Evolutionary conservation across 371 early-diverging fungal species (phyloP).

Genomic region (Rhizopus arrhizus): DNA sequence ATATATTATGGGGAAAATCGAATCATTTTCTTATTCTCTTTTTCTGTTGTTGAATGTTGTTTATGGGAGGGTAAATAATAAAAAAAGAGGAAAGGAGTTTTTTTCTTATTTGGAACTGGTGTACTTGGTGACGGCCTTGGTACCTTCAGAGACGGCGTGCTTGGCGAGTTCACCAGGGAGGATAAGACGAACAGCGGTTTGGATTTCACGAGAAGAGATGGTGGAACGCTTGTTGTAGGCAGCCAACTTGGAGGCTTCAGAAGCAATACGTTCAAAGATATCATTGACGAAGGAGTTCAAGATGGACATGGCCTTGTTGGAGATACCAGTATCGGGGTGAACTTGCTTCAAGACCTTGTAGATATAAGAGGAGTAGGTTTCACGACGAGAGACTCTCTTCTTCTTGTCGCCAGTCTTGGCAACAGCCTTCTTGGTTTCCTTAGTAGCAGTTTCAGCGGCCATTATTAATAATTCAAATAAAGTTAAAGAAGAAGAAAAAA

Average conservation of each 20-base stretch:
- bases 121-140: constrained; percentile 97
- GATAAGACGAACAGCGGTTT: constrained; percentile 90
- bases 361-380: constrained; percentile 93
- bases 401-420: constrained; percentile 49
- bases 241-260: constrained; percentile 89
- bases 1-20: neutral
- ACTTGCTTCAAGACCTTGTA: constrained; percentile 96
- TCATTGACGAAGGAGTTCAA: constrained; percentile 97
- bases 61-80: neutral
- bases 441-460: constrained; percentile 56
- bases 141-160: constrained; percentile 97
- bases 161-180: constrained; percentile 95
- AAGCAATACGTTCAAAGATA: constrained; percentile 91
- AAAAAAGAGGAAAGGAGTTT: neutral
- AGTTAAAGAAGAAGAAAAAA: constrained; percentile 19
- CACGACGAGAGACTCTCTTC: constrained; percentile 67
- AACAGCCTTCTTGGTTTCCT: constrained; percentile 23
- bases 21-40: constrained; percentile 1
- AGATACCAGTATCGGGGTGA: constrained; percentile 96
- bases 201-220: constrained; percentile 94
- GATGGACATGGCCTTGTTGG: constrained; percentile 98
- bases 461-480: constrained; percentile 9
- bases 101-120: constrained; percentile 72
- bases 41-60: neutral
- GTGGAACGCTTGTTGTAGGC: constrained; percentile 93